Evolutionary conservation across 192 early-diverging fungal species (phyloP), one percentile per base, ranked within the genome.

Genomic region (Allomyces javanicus): DNA sequence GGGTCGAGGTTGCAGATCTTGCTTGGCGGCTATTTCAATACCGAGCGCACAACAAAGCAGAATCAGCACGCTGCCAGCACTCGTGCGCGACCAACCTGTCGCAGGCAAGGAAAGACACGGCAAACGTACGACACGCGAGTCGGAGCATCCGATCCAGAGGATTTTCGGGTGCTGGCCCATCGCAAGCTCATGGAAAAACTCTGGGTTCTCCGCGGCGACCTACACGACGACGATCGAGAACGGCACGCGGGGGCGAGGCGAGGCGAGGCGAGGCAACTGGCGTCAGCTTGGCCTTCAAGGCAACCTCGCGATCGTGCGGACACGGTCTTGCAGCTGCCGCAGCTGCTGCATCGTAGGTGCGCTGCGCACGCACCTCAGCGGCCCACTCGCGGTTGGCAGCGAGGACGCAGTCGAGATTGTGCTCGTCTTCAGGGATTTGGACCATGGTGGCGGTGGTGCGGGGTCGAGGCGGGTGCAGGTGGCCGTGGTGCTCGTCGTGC

Each of bases 21-120:
- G 64, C 92, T 89, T 25, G 90, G 86, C 43, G 91, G 87, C 25
- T 93, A 88, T 67, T 93, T 87, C 25, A 92, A 93, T 72, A 95
- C 96, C 12, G 88, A 85, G 77, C 7, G 33, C 3, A 40, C n/a
- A 40, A 40, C 0, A 1, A 4, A 40, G 7, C 33, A 3, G 33
- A 7, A 9, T 40, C 33, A 40, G 33, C 33, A 40, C 7, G 4
- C 33, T 40, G 33, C 33, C 0, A 7, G 33, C 33, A 9, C 7
- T 40, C 7, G 33, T 40, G 33, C 33, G 7, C 7, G 7, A 40
- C 33, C 33, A 7, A 9, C 7, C 7, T 0, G 7, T 40, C 33
- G 33, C n/a, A n/a, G 2, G 33, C 7, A 40, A 7, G 33, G 33
- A 40, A 0, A 40, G 33, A 40, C 33, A 7, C 33, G 3, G 33